These are phyloP conservation scores for Leptosphaerulina australis DNA, from an alignment of 2,329 filamentous ascomycete genomes.

Conservation along the genomic window DNA sequence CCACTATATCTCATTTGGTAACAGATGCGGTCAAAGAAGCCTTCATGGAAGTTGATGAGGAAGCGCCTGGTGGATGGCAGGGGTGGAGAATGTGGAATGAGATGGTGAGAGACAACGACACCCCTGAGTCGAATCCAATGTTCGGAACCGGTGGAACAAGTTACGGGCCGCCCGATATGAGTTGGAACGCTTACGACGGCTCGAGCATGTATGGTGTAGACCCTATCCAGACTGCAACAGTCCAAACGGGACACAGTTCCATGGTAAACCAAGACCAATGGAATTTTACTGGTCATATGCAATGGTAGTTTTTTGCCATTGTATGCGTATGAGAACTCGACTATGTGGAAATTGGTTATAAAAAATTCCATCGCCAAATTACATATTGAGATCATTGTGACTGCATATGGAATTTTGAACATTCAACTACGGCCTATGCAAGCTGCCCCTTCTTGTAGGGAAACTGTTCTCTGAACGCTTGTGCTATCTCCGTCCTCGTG, in stretches of 20 bases:
- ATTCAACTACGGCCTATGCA: no score
- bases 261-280: conserved; percentile 2
- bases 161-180: not conserved
- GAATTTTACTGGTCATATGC: not conserved
- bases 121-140: not conserved
- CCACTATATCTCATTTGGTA: conserved; percentile 22
- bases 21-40: conserved; percentile 37
- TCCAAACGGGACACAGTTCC: not conserved
- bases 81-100: conserved; percentile 39
- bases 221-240: not conserved
- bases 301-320: no score
- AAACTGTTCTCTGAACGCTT: conserved; percentile 56
- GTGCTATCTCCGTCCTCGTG: conserved; percentile 60
- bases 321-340: no score
- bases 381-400: no score
- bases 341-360: no score
- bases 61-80: conserved; percentile 36
- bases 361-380: no score
- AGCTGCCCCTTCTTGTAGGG: conserved; percentile 56
- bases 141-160: not conserved
- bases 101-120: conserved; percentile 25
- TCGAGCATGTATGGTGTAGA: not conserved
- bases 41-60: conserved; percentile 39
- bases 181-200: not conserved
- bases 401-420: no score